Base-by-base conservation (phyloP, 768 basidiomycete species). In the Mycena olivaceomarginata region DNA sequence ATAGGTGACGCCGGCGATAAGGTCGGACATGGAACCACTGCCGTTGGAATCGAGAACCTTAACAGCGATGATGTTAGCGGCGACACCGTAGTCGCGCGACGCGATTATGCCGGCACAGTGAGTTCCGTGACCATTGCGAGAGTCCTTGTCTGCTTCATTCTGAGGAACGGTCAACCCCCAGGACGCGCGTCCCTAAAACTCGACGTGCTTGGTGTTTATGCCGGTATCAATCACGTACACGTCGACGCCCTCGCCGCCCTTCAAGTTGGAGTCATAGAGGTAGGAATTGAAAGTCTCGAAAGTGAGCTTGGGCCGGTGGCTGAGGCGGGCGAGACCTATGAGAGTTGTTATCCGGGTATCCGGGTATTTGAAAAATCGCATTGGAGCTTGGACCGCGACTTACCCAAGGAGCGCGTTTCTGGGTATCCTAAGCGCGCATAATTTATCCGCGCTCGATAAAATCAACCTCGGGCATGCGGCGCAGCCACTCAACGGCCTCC, bases 1-100 rank as follows among this genome's bases (percentile, higher is more conserved):
- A 91, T 92, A 99, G 31, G 89, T 87, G 71, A 98, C 97, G 83
- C 98, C 98, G 11, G 88, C 90, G 66, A 99, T 89, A 78, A 99
- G 98, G 82, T 99, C 98, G 59, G 94, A 93, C 98, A 99, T 98
- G 72, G 94, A 91, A 9, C 98, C 98, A 79, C 94, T 96, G 46
- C 98, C 98, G 80, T 98, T 96, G 64, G 94, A 93, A n/a, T 97
- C 97, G 63, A 99, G 92, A n/a, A 97, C 96, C 89, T 98, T 98
- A 85, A 98, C 97, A 43, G 97, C 97, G 79, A 95, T 90, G 80
- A 98, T 90, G 76, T 96, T 91, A 71, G 97, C 98, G 66, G 98
- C 97, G 60, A 99, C 97, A 87, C 98, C 98, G 82, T 97, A 99
- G 86, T 94, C 95, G 82, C 88, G 87, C 7, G 96, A 97, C n/a